These are phyloP conservation scores for Starmerella stellata DNA, from an alignment of 805 yeast species.

Conservation along the genomic window DNA sequence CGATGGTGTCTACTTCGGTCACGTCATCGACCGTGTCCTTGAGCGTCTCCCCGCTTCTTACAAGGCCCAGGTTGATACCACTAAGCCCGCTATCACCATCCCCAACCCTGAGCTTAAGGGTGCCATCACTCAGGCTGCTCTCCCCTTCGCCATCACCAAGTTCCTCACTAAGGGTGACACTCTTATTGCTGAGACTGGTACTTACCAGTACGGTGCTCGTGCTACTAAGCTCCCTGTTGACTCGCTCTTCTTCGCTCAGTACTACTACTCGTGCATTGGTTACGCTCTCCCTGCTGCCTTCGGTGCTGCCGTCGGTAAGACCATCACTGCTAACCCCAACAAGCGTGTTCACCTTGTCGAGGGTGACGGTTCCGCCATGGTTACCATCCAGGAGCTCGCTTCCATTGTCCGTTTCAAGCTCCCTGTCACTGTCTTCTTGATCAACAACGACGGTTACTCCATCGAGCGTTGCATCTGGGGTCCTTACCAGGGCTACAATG, in stretches of 20 bases:
- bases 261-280: constrained; percentile 73
- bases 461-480: constrained; percentile 80
- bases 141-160: constrained; percentile 28
- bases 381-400: constrained; percentile 76
- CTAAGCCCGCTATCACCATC: constrained; percentile 12
- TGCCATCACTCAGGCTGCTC: constrained; percentile 23
- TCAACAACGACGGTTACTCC: constrained; percentile 79
- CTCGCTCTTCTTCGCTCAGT: constrained; percentile 36
- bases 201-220: constrained; percentile 59
- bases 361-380: constrained; percentile 91
- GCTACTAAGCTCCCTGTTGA: constrained; percentile 45
- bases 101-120: constrained; percentile 21
- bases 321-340: constrained; percentile 18
- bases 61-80: constrained; percentile 15
- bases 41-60: constrained; percentile 22
- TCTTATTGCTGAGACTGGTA: constrained; percentile 66
- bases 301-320: constrained; percentile 55
- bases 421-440: constrained; percentile 50
- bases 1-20: constrained; percentile 31
- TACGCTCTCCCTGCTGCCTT: constrained; percentile 73
- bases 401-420: constrained; percentile 41
- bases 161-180: constrained; percentile 46
- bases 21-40: constrained; percentile 32
- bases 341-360: constrained; percentile 54
- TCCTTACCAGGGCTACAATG: constrained; percentile 58